Evolutionary conservation across 2,329 filamentous ascomycete species (phyloP).

Genomic region (Diaporthe nobilis): DNA sequence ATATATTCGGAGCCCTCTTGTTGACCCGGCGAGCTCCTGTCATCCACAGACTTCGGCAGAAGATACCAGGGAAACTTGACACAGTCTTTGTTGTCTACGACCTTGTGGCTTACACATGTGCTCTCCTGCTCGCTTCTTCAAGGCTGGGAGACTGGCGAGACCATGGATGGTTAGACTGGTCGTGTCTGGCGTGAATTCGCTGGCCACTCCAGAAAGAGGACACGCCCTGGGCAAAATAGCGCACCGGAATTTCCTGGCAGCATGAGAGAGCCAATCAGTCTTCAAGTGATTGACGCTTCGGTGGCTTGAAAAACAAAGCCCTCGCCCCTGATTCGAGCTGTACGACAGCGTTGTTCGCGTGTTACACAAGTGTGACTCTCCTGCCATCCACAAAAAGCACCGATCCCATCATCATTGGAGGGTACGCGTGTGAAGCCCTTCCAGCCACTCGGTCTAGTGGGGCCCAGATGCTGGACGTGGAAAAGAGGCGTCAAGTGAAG

Average conservation of each 20-base stretch:
- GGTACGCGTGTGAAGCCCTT: neutral
- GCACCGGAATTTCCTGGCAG: neutral
- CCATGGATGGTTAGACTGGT: neutral
- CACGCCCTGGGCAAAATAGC: neutral
- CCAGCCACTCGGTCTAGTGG: neutral
- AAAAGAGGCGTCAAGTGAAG: neutral
- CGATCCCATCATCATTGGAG: neutral
- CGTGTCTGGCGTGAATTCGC: neutral
- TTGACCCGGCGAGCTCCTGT: neutral
- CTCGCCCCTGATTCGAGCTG: neutral
- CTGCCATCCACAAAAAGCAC: slow-evolving; percentile 1
- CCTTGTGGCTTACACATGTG: neutral
- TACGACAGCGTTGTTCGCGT: slow-evolving; percentile 10
- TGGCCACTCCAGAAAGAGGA: neutral
- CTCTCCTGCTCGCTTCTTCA: neutral
- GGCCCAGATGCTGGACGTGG: neutral
- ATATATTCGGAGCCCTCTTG: neutral
- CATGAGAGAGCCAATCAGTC: neutral
- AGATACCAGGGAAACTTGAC: too few relatives aligned
- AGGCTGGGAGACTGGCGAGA: neutral
- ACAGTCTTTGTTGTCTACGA: neutral
- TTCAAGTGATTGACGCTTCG: neutral
- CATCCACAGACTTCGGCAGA: neutral
- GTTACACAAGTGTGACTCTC: slow-evolving; percentile 13
- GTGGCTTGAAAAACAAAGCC: neutral